These are phyloP conservation scores for Cercospora sojina DNA, from an alignment of 2,329 filamentous ascomycete genomes.

Conservation along the genomic window DNA sequence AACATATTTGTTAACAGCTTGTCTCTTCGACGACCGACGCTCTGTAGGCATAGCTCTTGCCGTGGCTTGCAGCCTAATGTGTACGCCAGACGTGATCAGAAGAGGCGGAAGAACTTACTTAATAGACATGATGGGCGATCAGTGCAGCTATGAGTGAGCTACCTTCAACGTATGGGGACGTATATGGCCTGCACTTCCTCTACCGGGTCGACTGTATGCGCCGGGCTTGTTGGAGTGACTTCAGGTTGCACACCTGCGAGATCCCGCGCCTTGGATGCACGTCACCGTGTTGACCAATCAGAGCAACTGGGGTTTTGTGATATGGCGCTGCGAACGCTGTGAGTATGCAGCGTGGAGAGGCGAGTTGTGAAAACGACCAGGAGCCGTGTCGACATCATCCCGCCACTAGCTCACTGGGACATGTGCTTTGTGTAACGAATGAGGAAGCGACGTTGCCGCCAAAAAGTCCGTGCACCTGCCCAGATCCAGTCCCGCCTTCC, in stretches of 20 bases:
- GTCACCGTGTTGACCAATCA: conserved; percentile 6
- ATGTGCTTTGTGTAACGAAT: conserved; percentile 1
- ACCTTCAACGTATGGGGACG: neutral
- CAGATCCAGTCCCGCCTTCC: neutral
- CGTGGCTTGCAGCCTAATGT: neutral
- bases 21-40: neutral
- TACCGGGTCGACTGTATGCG: neutral
- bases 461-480: neutral
- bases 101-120: conserved; percentile 23
- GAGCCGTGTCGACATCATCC: neutral
- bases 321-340: neutral
- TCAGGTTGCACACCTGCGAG: conserved; percentile 7
- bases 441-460: neutral
- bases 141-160: neutral
- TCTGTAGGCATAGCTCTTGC: neutral
- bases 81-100: neutral
- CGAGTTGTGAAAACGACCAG: neutral
- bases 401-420: neutral
- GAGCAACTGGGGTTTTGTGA: neutral
- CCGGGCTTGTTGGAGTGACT: neutral
- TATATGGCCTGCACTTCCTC: neutral
- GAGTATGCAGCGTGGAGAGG: neutral
- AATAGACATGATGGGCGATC: conserved; percentile 27
- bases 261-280: conserved; percentile 4
- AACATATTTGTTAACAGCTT: conserved; percentile 12